Evolutionary conservation across 2,329 filamentous ascomycete species (phyloP).

Genomic region (Rhynchosporium secalis): DNA sequence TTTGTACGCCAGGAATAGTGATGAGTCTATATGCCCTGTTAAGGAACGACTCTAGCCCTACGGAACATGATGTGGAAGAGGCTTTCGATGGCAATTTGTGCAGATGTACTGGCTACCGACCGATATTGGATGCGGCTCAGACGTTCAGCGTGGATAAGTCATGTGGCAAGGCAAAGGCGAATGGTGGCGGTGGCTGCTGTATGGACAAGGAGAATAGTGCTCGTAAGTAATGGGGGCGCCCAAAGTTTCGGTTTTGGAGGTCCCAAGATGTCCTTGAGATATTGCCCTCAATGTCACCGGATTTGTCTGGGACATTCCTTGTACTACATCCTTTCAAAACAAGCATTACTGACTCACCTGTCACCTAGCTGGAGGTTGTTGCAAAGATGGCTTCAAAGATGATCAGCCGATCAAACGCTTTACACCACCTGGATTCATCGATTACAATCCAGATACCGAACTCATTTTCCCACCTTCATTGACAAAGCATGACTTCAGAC

Average conservation of each 20-base stretch:
- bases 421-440: slow-evolving; percentile 86
- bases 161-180: slow-evolving; percentile 52
- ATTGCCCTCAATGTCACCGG: too few relatives aligned
- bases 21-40: slow-evolving; percentile 96
- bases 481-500: slow-evolving; percentile 77
- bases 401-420: slow-evolving; percentile 65
- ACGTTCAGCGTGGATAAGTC: slow-evolving; percentile 64
- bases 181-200: slow-evolving; percentile 63
- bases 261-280: too few relatives aligned
- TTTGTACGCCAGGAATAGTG: slow-evolving; percentile 96
- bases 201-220: slow-evolving; percentile 60
- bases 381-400: slow-evolving; percentile 58
- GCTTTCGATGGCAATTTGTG: slow-evolving; percentile 97
- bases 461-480: slow-evolving; percentile 90
- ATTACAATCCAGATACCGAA: slow-evolving; percentile 90
- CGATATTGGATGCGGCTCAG: slow-evolving; percentile 91
- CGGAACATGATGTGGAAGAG: slow-evolving; percentile 84
- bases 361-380: slow-evolving; percentile 55
- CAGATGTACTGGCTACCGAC: slow-evolving; percentile 89
- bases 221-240: too few relatives aligned
- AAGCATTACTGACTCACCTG: too few relatives aligned
- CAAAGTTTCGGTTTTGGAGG: too few relatives aligned
- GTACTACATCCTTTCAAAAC: too few relatives aligned
- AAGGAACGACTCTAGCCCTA: slow-evolving; percentile 76
- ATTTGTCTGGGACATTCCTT: too few relatives aligned